Evolutionary conservation across 2,329 filamentous ascomycete genomes (phyloP), one percentile per base, ranked within the genome.

Genomic region (Aspergillus pseudoglaucus): DNA sequence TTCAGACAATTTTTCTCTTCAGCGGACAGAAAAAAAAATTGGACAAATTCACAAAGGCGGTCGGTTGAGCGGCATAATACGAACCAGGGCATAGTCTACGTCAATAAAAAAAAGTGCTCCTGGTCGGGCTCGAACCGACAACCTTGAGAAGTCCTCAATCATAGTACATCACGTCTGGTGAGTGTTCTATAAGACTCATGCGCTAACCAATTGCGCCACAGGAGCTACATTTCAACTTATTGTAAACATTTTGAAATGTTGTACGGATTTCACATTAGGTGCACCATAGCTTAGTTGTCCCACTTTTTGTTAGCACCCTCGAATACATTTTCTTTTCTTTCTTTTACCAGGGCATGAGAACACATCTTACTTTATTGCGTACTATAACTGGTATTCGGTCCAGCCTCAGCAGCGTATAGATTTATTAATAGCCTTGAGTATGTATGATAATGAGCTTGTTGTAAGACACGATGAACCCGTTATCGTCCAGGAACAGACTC

Each of bases 121-220:
- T 39, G 37, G 37, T 39, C 37, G 37, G 37, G 37, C 15, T 39
- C 37, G 37, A 39, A 39, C 37, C 37, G 37, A 39, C 37, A 39
- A 39, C 37, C 37, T 39, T 39, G 37, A 39, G 37, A 39, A 39
- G 37, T 39, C 37, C 10, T 22, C 18, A 15, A 20, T 39, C 37
- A 39, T 39, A 39, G 37, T 15, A 39, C 37, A 20, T 39, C 37
- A 20, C 37, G 6, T 18, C 2, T 10, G 1, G 37, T 20, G 37
- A 39, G 5, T 39, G 37, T 20, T 18, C 37, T 39, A 39, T 39
- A 39, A 39, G 37, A 39, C 37, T 39, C 37, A 39, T 39, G 37
- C 37, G 37, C 37, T 39, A 39, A 39, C 37, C 37, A 39, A 39
- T 39, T 39, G 37, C 37, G 37, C 37, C 37, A 39, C 37, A 39